Base-by-base conservation (phyloP, 441 rosid genomes). In the Adansonia grandidieri region DNA sequence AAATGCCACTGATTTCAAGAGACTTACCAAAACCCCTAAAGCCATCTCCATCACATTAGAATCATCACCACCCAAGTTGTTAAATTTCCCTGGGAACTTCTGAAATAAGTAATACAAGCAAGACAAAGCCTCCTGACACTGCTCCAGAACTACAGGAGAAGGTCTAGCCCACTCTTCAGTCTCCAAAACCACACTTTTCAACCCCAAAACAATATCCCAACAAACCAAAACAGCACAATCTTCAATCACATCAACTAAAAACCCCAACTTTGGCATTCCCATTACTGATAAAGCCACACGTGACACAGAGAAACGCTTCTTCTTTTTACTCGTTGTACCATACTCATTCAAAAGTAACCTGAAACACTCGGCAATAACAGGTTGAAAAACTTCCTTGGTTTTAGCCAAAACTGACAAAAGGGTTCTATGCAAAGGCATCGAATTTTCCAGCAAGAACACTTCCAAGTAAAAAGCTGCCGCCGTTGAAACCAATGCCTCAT, bases 101-200 rank as follows among this genome's bases (percentile, higher is more conserved):
- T 94, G 99, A 65, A 94, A 88, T 89, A 96, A 86, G 88, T 96
- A 94, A 83, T 96, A 94, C 79, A 89, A 86, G 74, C 99, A 94
- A 79, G 99, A 96, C 86, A 94, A 76, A 74, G 94, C 92, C 82
- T 94, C 99, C 82, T 96, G 98, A 77, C 96, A 93, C 79, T 96
- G 98, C 92, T 96, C 98, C 96, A 96, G 85, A 37, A 90, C 96
- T 83, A 87, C 80, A 22, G 99, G 98, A 73, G 99, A 93, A 54
- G 96, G 96, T 84, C 98, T 88, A 78, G 91, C 93, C 84, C 81
- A 83, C 81, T 82, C 89, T 73, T 86, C 81, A 47, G 84, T 83
- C 84, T 92, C 96, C 56, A 71, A 85, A 74, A 96, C 81, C 8
- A 94, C 92, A 74, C 86, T 80, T 45, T 88, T 85, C 85, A 96